Base-by-base conservation (phyloP, 163 green algal genomes). In the Chlamydomonas reinhardtii region DNA sequence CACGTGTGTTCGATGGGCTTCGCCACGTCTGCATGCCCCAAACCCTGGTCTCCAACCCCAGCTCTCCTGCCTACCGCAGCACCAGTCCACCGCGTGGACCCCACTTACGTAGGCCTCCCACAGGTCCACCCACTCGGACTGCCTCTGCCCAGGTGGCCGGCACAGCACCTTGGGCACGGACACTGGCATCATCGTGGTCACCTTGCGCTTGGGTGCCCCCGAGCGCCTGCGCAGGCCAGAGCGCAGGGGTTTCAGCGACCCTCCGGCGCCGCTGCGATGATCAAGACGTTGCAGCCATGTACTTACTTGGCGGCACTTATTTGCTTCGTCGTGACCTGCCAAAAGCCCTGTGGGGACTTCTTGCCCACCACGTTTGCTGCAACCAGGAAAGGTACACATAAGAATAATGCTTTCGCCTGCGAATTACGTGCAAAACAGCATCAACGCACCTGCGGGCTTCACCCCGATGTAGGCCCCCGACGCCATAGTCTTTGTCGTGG, bases 121-220 rank as follows among this genome's bases (percentile, higher is more conserved):
- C 4, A 98, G 89, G 88, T 98, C 95, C 22, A 98, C 94, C 95
- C 95, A 98, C 91, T 97, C 93, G 76, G 89, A 95, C 74, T 93
- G 88, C 27, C 90, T 88, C 80, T 98, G 88, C 27, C 92, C 92
- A n/a, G 85, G 82, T 37, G 90, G 92, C 61, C 88, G 78, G 34
- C 89, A 70, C 54, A 94, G 81, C 83, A 94, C 95, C 61, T 94
- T 94, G 27, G 92, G 94, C n/a, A 91, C 87, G 70, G 83, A 89
- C 61, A 97, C 94, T 29, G 95, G 94, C 95, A 97, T 97, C 94
- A 94, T 94, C n/a, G 91, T 93, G 27, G 84, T 76, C 1, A 85
- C 85, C 27, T 88, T 85, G 34, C 92, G 90, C 73, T 65, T 82
- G 2, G 92, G 90, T 19, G 74, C 89, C 2, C 71, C 65, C 39